Conservation (phyloP, 768 basidiomycete species). For the Fomitopsis serialis region DNA sequence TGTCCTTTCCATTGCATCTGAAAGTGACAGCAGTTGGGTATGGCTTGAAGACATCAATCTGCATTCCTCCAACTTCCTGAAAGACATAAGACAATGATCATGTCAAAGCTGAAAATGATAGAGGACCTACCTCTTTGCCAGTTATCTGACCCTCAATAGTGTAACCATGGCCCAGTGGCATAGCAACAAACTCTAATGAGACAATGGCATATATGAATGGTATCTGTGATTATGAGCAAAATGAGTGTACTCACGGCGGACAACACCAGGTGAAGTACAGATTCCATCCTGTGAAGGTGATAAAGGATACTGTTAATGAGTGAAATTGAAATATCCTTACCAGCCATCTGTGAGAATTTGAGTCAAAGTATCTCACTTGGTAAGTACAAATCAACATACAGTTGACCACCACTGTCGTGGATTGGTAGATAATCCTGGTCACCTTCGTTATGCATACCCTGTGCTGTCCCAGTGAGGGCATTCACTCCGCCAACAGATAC, state of each 20-base stretch:
- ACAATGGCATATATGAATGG: background rate
- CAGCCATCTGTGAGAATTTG: conserved; percentile 4
- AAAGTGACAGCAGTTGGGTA: background rate
- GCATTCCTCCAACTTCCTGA: conserved; percentile 6
- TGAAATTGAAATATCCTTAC: background rate
- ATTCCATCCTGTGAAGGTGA: conserved; percentile 18
- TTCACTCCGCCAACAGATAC: conserved; percentile 26
- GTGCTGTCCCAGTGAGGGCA: conserved; percentile 21
- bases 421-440: conserved; percentile 23
- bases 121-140: conserved; percentile 17
- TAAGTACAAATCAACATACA: background rate
- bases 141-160: conserved; percentile 21
- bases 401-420: conserved; percentile 7
- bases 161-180: conserved; percentile 18
- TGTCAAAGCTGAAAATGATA: too few species aligned
- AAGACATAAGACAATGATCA: background rate
- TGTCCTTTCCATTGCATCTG: too few species aligned
- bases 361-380: too few species aligned
- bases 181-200: conserved; percentile 25
- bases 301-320: background rate
- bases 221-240: too few species aligned
- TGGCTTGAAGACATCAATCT: conserved; percentile 5
- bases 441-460: conserved; percentile 8
- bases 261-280: conserved; percentile 18
- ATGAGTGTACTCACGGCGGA: conserved; percentile 23